Conservation (phyloP, 805 yeast species). For the Yamadazyma akitaensis region DNA sequence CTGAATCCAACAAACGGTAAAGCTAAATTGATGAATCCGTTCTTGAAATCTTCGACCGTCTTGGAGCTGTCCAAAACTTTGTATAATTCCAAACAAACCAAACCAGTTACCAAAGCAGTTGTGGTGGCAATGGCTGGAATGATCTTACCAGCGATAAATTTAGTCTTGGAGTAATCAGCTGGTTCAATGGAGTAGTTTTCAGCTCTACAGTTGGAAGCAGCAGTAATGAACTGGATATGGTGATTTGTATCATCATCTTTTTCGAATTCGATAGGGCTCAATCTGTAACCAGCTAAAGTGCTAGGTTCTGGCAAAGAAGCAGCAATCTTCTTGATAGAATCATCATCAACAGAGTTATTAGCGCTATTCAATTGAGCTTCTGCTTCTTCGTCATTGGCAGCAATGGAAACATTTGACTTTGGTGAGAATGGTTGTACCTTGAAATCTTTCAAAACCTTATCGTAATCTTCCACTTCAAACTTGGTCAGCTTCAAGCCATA, state of each 20-base stretch:
- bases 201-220: conserved; percentile 96
- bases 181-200: conserved; percentile 83
- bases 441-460: conserved; percentile 48
- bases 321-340: conserved; percentile 65
- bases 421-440: conserved; percentile 63
- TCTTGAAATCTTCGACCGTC: conserved; percentile 30
- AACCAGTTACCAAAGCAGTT: conserved; percentile 95
- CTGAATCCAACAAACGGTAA: conserved; percentile 95
- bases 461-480: conserved; percentile 50
- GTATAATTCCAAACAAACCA: conserved; percentile 86
- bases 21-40: conserved; percentile 32
- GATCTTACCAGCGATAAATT: conserved; percentile 96
- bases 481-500: conserved; percentile 81
- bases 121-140: conserved; percentile 99
- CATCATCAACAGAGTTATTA: conserved; percentile 49
- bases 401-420: conserved; percentile 70
- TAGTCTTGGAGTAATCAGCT: conserved; percentile 86
- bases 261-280: conserved; percentile 90
- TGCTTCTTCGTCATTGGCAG: conserved; percentile 82
- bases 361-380: conserved; percentile 64
- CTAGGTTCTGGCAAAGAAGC: conserved; percentile 85
- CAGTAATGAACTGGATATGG: conserved; percentile 92
- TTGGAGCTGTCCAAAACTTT: conserved; percentile 91
- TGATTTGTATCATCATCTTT: conserved; percentile 97
- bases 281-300: conserved; percentile 80